These are phyloP conservation scores for Trifolium fragiferum DNA, from an alignment of 306 rosid species.

Conservation along the genomic window DNA sequence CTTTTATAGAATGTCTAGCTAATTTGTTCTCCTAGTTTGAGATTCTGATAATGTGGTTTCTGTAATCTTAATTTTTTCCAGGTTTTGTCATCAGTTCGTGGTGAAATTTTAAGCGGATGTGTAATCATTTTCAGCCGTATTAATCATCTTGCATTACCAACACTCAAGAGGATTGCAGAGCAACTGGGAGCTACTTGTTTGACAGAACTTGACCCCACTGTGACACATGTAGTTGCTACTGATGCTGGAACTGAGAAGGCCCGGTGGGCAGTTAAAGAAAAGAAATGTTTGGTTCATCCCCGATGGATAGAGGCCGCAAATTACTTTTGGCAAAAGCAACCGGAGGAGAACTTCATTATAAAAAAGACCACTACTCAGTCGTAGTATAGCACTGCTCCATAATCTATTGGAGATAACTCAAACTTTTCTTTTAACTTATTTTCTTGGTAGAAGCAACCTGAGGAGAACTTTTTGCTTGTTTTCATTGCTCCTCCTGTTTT, in stretches of 20 bases:
- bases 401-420: neutral
- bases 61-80: constrained; percentile 31
- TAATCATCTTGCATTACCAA: constrained; percentile 51
- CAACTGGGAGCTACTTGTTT: constrained; percentile 82
- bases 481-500: neutral
- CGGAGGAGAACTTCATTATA: constrained; percentile 66
- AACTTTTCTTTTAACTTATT: neutral
- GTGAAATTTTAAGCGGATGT: constrained; percentile 65
- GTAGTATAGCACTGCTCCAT: neutral
- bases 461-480: neutral
- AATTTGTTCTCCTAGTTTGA: constrained; percentile 14
- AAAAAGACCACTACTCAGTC: constrained; percentile 42
- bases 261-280: constrained; percentile 74
- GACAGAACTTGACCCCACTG: constrained; percentile 59
- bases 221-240: constrained; percentile 78
- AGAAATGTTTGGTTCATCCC: constrained; percentile 80
- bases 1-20: neutral
- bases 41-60: neutral
- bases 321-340: constrained; percentile 75
- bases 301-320: constrained; percentile 85
- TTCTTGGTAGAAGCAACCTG: neutral
- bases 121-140: constrained; percentile 72
- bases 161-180: constrained; percentile 80
- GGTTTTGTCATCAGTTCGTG: constrained; percentile 62
- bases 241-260: constrained; percentile 88